Evolutionary conservation across 140 eudicot species (phyloP), one percentile per base, ranked within the genome.

Genomic region (Artemisia princeps): DNA sequence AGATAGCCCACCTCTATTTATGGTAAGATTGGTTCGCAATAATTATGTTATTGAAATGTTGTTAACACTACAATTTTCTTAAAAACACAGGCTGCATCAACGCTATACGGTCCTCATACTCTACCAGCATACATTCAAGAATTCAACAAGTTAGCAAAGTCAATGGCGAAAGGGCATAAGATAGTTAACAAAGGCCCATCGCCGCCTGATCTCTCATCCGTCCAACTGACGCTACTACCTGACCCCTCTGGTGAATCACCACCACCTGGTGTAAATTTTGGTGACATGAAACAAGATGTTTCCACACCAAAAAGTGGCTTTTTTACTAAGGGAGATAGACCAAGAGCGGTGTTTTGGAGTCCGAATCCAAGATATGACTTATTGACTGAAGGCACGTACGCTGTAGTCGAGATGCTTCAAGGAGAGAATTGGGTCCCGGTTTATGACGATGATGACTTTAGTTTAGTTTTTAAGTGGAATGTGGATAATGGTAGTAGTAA

Each of bases 21-120:
- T 33, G 42, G 42, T 33, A 6, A 33, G 42, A 33, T 33, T 33
- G 42, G 42, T 33, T 6, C 9, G 9, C 42, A 33, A 33, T 33
- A 33, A 6, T 33, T 33, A 33, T 5, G 42, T 33, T 33, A 6
- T 33, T 6, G 42, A 33, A 5, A 33, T 33, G 6, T 33, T 33
- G 20, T 3, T 19, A 42, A 12, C 22, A 28, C 10, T 33, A 3
- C 33, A n/a, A 2, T 40, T 49, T 10, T 26, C 6, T 24, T 1
- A 28, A 57, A 68, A 51, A 23, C 11, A 6, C 81, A 86, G 95
- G 90, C 78, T 65, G 90, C 95, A 30, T 86, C 95, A 58, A 86
- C 95, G 1, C 74, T 86, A 30, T 86, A 86, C n/a, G 95, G 95
- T 26, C 95, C 87, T 19, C 84, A 86, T 50, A 86, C 90, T 10